phyloP scores from a whole-genome alignment of 495 filamentous ascomycete genomes.

The Eremomyces bilateralis region DNA sequence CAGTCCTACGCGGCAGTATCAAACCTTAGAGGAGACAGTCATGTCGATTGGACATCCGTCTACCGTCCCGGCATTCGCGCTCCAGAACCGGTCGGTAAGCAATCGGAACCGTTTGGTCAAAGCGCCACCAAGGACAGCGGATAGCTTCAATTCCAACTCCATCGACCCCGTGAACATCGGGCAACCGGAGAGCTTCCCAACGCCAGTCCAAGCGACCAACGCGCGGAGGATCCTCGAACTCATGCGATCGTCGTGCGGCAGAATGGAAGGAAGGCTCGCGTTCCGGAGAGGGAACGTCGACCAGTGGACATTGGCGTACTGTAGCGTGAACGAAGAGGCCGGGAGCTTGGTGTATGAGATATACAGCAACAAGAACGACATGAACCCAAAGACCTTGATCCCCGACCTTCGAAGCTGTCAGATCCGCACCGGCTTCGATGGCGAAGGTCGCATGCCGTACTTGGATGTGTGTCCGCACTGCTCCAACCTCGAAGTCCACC shows the following conservation, averaged over 20 bases:
- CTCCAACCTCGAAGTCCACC: conserved; percentile 43
- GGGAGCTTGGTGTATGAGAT: conserved; percentile 43
- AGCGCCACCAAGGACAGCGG: no score
- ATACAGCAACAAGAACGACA: no score
- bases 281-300: conserved; percentile 33
- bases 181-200: no score
- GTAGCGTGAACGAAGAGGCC: conserved; percentile 43
- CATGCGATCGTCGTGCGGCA: conserved; percentile 45
- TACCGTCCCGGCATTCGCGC: conserved; percentile 8
- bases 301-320: conserved; percentile 37
- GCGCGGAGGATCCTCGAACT: conserved; percentile 40
- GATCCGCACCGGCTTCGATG: conserved; percentile 34
- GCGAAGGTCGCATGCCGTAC: conserved; percentile 44
- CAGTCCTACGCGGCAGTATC: conserved; percentile 9
- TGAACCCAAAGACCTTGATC: conserved; percentile 42
- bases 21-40: conserved; percentile 11
- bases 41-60: conserved; percentile 13
- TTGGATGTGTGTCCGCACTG: conserved; percentile 59
- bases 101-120: conserved; percentile 8
- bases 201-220: conserved; percentile 35
- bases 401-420: conserved; percentile 74
- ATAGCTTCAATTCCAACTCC: no score
- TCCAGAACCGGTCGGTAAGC: conserved; percentile 7
- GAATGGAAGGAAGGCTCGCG: conserved; percentile 47
- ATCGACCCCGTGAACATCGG: no score